Percentiles rank a stretch among this genome's conserved stretches.
Evolutionary conservation across 2,329 filamentous ascomycete species (phyloP).

Genomic region (Fusarium heterosporum): DNA sequence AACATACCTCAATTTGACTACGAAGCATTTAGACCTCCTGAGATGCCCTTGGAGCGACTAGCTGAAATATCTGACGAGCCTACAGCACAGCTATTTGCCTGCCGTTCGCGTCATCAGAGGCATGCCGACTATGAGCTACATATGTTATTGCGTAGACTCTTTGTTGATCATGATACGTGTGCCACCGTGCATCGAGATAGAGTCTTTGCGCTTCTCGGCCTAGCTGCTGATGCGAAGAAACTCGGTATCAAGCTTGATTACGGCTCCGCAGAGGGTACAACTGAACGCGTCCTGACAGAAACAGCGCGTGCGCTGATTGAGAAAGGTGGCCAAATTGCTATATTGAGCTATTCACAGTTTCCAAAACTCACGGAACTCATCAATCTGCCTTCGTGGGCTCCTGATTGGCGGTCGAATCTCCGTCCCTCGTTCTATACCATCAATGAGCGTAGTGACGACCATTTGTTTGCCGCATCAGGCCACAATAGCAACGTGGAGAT

Average conservation of each 20-base stretch:
- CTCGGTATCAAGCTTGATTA: background rate
- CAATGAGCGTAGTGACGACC: background rate
- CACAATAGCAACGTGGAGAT: accelerated
- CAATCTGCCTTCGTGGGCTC: background rate
- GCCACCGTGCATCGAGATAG: slow-evolving; percentile 3
- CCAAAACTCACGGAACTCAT: background rate
- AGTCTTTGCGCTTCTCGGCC: slow-evolving; percentile 1
- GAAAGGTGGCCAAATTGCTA: background rate
- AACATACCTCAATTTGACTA: background rate
- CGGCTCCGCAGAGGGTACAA: background rate
- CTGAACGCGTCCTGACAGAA: background rate
- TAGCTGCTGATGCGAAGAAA: accelerated
- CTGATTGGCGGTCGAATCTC: background rate
- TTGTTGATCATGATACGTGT: background rate
- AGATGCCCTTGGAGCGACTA: background rate
- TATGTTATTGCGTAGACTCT: background rate
- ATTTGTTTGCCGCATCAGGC: background rate
- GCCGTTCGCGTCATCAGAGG: background rate
- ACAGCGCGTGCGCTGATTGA: background rate
- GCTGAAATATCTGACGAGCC: background rate
- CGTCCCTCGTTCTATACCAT: background rate
- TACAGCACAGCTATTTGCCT: background rate
- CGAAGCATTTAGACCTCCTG: background rate
- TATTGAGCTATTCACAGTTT: background rate
- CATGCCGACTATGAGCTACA: background rate